Percentiles rank a stretch among this genome's conserved stretches.
These are phyloP conservation scores for Diphasiastrum complanatum DNA, from an alignment of 83 land plant species.

Conservation along the genomic window DNA sequence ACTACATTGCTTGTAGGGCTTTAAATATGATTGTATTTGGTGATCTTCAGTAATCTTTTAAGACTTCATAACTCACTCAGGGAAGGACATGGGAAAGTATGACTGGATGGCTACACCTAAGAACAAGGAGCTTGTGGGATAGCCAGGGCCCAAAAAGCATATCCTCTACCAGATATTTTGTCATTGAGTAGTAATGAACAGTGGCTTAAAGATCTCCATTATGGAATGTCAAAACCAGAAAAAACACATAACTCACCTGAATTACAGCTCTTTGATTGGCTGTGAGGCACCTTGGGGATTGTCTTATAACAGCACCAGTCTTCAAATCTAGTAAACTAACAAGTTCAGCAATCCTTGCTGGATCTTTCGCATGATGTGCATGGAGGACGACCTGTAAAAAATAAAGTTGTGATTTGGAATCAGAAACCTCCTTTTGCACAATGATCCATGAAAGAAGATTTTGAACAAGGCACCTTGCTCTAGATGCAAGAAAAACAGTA, in stretches of 20 bases:
- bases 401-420: not conserved
- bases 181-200: too few species aligned
- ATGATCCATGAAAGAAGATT: not conserved
- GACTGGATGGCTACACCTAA: too few species aligned
- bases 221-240: not conserved
- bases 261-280: slow-evolving; percentile 87
- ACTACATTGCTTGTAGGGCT: too few species aligned
- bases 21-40: too few species aligned
- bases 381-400: slow-evolving; percentile 67
- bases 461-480: not conserved
- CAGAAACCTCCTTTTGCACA: too few species aligned
- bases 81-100: too few species aligned
- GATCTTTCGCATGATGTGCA: slow-evolving; percentile 82
- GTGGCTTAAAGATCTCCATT: not conserved
- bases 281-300: slow-evolving; percentile 56
- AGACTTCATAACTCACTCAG: too few species aligned
- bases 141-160: too few species aligned
- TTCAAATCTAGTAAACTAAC: slow-evolving; percentile 66
- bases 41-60: too few species aligned
- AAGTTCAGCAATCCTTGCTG: slow-evolving; percentile 59
- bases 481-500: not conserved
- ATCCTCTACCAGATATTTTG: not conserved
- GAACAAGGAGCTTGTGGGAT: too few species aligned
- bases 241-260: slow-evolving; percentile 40
- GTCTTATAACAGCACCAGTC: slow-evolving; percentile 54